A percentile compares a stretch with the other conserved stretches of the same genome.
phyloP scores from a whole-genome alignment of 1,139 yeast genomes.

The Yamadazyma jaroonii region DNA sequence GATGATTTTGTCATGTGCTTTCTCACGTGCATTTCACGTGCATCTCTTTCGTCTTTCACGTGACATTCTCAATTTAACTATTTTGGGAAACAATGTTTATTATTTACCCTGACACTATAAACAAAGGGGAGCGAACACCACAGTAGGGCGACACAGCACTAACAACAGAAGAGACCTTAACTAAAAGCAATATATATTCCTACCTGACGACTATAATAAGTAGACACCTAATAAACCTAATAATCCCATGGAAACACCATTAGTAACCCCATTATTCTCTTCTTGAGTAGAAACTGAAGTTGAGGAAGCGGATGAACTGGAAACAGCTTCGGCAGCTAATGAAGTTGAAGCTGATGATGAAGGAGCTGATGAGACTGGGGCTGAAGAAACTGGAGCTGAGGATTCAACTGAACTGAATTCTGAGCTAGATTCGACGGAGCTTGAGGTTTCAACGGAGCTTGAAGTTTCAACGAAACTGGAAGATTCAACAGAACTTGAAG shows the following conservation, averaged over 20 bases:
- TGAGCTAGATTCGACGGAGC: slow-evolving; percentile 4
- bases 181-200: background rate
- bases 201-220: slow-evolving; percentile 37
- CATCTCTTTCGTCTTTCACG: too few species aligned
- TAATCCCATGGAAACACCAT: slow-evolving; percentile 44
- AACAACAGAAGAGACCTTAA: background rate
- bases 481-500: slow-evolving; percentile 23
- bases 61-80: too few species aligned
- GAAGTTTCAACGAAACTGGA: slow-evolving; percentile 17
- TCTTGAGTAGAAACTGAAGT: slow-evolving; percentile 13
- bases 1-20: too few species aligned
- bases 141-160: too few species aligned
- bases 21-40: too few species aligned
- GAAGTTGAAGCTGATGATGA: slow-evolving; percentile 14
- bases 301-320: slow-evolving; percentile 14
- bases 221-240: slow-evolving; percentile 52
- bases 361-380: slow-evolving; percentile 13
- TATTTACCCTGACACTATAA: too few species aligned
- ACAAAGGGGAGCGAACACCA: too few species aligned
- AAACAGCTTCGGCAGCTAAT: slow-evolving; percentile 9
- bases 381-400: slow-evolving; percentile 10
- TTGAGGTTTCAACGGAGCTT: slow-evolving; percentile 5
- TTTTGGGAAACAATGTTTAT: too few species aligned
- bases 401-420: slow-evolving; percentile 11
- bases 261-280: slow-evolving; percentile 24